Base-by-base conservation (phyloP, 2,329 filamentous ascomycete species). In the Epichloe glyceriae region DNA sequence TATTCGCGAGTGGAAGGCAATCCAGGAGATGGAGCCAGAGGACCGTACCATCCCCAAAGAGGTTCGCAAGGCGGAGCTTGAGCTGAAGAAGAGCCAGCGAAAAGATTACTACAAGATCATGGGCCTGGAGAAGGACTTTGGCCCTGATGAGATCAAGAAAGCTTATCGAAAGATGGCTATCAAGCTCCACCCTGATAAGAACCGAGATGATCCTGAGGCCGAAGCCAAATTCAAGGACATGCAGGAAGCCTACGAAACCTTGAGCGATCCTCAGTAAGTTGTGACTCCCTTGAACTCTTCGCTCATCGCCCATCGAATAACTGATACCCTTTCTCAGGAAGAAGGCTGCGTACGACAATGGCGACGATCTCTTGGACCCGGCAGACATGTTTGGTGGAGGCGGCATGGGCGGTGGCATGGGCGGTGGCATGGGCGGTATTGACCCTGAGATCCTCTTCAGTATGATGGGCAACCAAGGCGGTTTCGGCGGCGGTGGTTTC, bases 41-140 rank as follows among this genome's bases (percentile, higher is more conserved):
- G 93, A 98, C 66, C 80, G 83, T 41, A 81, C 78, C 14, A 84
- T 97, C 53, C 75, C 78, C 48, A 90, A 86, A 67, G 93, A 98
- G 61, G 81, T 97, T 43, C 84, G 87, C 52, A 86, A 84, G 61
- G 93, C 91, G 1, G 91, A 98, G 71, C 73, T 96, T 26, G 93
- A 98, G 71, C 73, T 97, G 56, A 98, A 98, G 82, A 97, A 97
- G 83, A 86, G 86, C 67, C 86, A 91, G 70, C 79, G 93, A 55
- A 98, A 98, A 70, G 93, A 98, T 64, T 97, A 95, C 72, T 98
- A 98, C 75, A 96, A 96, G 79, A 95, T 97, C 58, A 80, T 98
- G 49, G 86, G 84, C 5, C 73, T 98, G 8, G 74, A 85, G 52
- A 97, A 96, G 75, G 85, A 90, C 55, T 89, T 89, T 38, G 79